phyloP scores from a whole-genome alignment of 192 early-diverging fungal genomes.

The Linderina pennispora region DNA sequence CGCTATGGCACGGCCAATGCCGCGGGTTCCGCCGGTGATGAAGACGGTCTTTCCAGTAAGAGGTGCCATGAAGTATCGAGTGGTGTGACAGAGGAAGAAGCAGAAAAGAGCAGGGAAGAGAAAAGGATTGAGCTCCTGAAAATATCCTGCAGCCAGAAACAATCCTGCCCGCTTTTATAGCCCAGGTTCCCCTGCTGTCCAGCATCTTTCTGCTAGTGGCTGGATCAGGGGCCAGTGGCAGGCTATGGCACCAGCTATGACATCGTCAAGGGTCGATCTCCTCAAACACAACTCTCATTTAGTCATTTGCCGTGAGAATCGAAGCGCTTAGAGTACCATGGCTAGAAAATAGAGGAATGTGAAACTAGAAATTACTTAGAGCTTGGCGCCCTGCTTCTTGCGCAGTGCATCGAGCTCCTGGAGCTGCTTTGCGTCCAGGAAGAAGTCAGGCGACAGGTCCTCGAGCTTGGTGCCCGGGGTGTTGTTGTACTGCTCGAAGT shows the following conservation, averaged over 20 bases:
- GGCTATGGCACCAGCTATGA: too few species aligned
- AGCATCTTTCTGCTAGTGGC: too few species aligned
- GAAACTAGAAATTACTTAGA: constrained; percentile 2
- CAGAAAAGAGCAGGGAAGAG: background rate
- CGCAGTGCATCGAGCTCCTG: constrained; percentile 38
- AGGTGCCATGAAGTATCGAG: background rate
- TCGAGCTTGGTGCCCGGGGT: constrained; percentile 48
- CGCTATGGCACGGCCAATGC: constrained; percentile 47
- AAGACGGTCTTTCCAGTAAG: constrained; percentile 35
- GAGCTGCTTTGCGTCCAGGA: constrained; percentile 48
- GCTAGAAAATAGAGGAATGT: background rate
- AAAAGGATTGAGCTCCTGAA: background rate
- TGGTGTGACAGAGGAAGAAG: background rate
- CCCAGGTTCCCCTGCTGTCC: too few species aligned
- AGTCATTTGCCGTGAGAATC: too few species aligned
- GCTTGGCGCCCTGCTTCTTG: constrained; percentile 11
- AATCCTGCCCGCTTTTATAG: too few species aligned
- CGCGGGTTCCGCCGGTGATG: constrained; percentile 47
- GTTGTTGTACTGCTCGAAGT: constrained; percentile 65
- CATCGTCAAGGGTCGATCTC: too few species aligned
- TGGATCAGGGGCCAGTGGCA: too few species aligned
- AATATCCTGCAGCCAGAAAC: background rate
- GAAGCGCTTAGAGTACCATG: too few species aligned
- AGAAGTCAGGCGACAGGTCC: constrained; percentile 60
- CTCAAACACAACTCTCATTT: too few species aligned